Base-by-base conservation (phyloP, 768 basidiomycete species). In the Agaricus blazei region DNA sequence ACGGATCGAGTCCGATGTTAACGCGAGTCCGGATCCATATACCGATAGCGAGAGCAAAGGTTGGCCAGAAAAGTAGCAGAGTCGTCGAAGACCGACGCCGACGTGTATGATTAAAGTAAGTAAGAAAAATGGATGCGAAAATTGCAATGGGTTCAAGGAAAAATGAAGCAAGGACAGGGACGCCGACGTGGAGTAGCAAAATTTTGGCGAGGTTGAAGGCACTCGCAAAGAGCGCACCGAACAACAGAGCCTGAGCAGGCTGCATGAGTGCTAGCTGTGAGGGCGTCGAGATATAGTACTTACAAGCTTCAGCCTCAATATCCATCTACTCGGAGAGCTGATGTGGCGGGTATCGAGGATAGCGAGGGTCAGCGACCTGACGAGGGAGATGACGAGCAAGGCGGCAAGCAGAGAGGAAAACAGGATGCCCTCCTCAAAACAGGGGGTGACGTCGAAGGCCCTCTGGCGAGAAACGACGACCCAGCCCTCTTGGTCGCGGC, bases 51-150 rank as follows among this genome's bases (percentile, higher is more conserved):
- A 75, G 19, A 11, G 80, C 48, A 61, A 91, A 90, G 8, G 78
- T 49, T 0, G 92, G 90, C 88, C 90, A 96, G 69, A 91, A 95
- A 47, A 95, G 66, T 9, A 97, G 79, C 37, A 93, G 69, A 11
- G 83, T 64, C 1, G 88, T 75, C 0, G 90, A 91, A 0, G 93
- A 87, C 8, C 79, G 76, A 15, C 84, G 80, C 0, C 84, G 79
- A 14, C 84, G 82, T 37, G 80, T 80, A 66, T 94, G 90, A 59
- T 90, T 92, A 54, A 78, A 68, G 59, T 78, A 79, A 1, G 85
- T 85, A 43, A 92, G 69, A 24, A 73, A 58, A 2, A 79, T 64
- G 15, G 82, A 70, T 11, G 77, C 60, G 23, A 79, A 46, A 4
- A 89, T 65, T 0, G 82, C 75, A 1, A 84, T 48, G 1, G 83